These are phyloP conservation scores for Nicotiana noctiflora DNA, from an alignment of 257 asterid species.

Conservation along the genomic window DNA sequence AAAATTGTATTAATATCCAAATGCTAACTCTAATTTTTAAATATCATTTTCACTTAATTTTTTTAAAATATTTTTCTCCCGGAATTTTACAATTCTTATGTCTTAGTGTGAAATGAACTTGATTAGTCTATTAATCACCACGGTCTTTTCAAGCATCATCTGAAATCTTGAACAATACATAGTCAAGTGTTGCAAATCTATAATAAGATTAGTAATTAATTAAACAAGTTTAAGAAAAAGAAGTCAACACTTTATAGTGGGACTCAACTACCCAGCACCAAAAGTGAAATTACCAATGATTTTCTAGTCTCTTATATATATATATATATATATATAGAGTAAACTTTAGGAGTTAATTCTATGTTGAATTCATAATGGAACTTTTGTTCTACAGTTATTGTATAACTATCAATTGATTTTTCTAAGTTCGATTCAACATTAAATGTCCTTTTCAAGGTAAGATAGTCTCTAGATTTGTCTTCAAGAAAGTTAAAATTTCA, in stretches of 20 bases:
- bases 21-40: too few species aligned
- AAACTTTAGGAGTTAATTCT: background rate
- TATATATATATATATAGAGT: too few species aligned
- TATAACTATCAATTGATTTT: background rate
- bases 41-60: too few species aligned
- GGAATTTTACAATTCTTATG: too few species aligned
- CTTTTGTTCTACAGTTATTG: background rate
- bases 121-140: constrained; percentile 5
- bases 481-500: background rate
- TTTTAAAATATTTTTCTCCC: too few species aligned
- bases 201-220: background rate
- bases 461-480: background rate
- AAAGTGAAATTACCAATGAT: background rate
- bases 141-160: constrained; percentile 17
- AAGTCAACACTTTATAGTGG: background rate
- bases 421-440: background rate
- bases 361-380: background rate
- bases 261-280: background rate
- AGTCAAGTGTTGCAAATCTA: background rate
- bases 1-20: too few species aligned
- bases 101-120: background rate
- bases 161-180: background rate
- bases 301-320: background rate
- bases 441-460: background rate
- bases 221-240: background rate